phyloP scores from a whole-genome alignment of 306 rosid genomes.

The Vicia sativa region DNA sequence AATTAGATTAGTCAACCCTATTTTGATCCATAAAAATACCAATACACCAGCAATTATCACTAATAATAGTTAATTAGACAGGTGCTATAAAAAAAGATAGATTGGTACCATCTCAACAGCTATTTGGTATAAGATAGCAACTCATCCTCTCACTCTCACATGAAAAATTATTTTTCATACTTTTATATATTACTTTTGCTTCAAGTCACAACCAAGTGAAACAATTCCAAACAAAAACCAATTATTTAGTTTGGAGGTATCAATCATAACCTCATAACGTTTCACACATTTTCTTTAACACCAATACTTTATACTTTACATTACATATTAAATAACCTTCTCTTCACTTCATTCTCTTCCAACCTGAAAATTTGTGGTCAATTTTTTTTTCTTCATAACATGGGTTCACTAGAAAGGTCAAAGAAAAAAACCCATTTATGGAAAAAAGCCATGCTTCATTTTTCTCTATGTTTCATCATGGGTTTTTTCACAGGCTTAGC shows the following conservation, averaged over 20 bases:
- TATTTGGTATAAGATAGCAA: conserved; percentile 66
- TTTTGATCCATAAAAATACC: not conserved
- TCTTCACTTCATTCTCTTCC: conserved; percentile 36
- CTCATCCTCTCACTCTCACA: conserved; percentile 41
- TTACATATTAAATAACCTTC: conserved; percentile 21
- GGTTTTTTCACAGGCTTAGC: conserved; percentile 93
- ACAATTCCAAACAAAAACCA: conserved; percentile 37
- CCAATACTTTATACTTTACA: conserved; percentile 41
- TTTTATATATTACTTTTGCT: conserved; percentile 63
- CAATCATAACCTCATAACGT: conserved; percentile 44
- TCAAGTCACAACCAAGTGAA: conserved; percentile 73
- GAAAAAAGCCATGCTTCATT: conserved; percentile 84
- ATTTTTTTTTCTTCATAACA: conserved; percentile 37
- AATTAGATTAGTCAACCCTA: conserved; percentile 37
- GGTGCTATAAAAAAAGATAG: conserved; percentile 49
- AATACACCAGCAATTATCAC: conserved; percentile 28
- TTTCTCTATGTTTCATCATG: conserved; percentile 80
- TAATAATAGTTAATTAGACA: conserved; percentile 29
- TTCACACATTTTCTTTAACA: conserved; percentile 37
- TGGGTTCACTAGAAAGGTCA: conserved; percentile 83
- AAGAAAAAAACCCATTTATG: conserved; percentile 78
- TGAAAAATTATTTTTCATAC: not conserved
- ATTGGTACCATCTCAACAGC: conserved; percentile 76
- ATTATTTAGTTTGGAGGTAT: conserved; percentile 52
- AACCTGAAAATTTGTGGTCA: conserved; percentile 18